Percentiles rank a stretch among this genome's conserved stretches.
These are phyloP conservation scores for Sechiopsis laciniata DNA, from an alignment of 306 rosid species.

Conservation along the genomic window DNA sequence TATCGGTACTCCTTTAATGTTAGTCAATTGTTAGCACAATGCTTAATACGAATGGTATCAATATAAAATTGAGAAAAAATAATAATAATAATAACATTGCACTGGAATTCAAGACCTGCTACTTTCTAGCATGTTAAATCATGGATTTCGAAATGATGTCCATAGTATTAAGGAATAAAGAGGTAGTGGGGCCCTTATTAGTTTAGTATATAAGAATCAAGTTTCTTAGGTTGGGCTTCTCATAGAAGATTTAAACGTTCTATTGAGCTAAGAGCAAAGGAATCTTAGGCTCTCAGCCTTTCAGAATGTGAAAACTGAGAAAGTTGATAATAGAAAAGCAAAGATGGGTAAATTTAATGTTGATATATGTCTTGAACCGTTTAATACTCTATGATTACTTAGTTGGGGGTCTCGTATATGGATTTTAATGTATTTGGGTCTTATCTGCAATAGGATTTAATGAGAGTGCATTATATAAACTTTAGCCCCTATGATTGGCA, in stretches of 20 bases:
- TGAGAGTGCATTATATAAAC: no score
- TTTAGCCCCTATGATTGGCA: no score
- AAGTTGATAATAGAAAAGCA: not conserved
- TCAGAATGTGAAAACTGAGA: not conserved
- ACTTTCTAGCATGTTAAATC: not conserved
- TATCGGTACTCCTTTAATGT: not conserved
- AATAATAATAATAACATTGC: not conserved
- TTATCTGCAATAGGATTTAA: no score
- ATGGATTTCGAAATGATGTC: not conserved
- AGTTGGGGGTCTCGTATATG: no score
- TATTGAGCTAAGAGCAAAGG: not conserved
- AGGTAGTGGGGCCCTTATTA: not conserved
- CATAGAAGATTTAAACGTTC: not conserved
- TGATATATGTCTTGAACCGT: no score
- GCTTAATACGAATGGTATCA: not conserved
- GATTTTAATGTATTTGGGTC: no score
- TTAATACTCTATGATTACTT: no score
- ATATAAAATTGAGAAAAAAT: not conserved
- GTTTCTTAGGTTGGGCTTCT: conserved; percentile 3
- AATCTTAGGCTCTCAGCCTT: not conserved
- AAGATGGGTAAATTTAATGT: not conserved
- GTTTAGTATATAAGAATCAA: conserved; percentile 6
- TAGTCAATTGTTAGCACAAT: not conserved
- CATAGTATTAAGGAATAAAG: not conserved
- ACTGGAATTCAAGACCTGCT: not conserved